Evolutionary conservation across 1,284 basidiomycete species (phyloP), one percentile per base, ranked within the genome.

Genomic region (Neonothopanus nambi): DNA sequence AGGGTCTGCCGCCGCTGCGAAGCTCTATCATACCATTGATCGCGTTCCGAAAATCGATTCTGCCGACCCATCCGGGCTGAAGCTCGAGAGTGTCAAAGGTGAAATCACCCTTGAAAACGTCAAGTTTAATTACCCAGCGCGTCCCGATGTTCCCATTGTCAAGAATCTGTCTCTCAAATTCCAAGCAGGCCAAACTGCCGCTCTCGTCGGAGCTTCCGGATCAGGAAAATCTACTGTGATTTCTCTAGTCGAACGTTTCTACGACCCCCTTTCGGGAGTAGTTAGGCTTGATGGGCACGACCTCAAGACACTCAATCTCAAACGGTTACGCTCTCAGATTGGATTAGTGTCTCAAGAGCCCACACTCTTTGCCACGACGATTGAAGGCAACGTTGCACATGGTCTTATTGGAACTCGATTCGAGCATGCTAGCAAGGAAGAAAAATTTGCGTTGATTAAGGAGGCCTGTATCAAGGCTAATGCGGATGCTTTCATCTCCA

Each of bases 331-430:
- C 41, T 82, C 85, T 8, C 93, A 96, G 67, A 95, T 98, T 58
- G 95, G 91, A 51, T 80, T 94, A 2, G 93, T 95, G 0, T 89
- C 87, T 1, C 93, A 97, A 70, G 94, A 96, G 68, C 94, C 95
- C 0, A 87, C 82, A 0, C 77, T 98, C 0, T 97, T 97, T 68
- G 87, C 91, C 1, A 93, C 85, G 0, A 84, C 85, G 2, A 87
- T 92, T 61, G 75, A 73, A 51, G 79, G 78, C 21, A 97, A 97
- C 65, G 91, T 98, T 57, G 91, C 87, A 21, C 90, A 96, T 58
- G 96, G 96, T 60, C 80, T 99, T 21, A 91, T 96, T 60, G 86
- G 86, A 37, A 95, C 88, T 0, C 70, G 71, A n/a, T 72, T 73
- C 61, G 89, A 95, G 61, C 66, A 89, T 58, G 79, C 84, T 0